Evolutionary conservation across 805 yeast species (phyloP), one percentile per base, ranked within the genome.

Genomic region (Babjeviella inositovora): DNA sequence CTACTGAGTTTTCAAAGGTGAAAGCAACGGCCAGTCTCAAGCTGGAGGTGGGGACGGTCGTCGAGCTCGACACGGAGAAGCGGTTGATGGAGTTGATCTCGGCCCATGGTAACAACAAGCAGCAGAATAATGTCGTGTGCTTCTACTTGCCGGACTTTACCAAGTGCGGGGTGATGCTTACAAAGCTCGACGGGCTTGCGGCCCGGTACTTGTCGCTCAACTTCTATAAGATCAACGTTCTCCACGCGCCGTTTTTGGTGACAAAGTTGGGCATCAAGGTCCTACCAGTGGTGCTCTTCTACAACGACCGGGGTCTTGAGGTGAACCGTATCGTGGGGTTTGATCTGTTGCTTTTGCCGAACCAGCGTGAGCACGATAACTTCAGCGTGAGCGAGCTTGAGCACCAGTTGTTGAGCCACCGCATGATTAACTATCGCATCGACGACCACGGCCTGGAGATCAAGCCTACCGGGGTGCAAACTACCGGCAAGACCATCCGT

Each of bases 241-340:
- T 54, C 17, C 48, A 61, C 18, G 76, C 85, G 2, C 84, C 92
- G 4, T 81, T 81, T 37, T 48, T 82, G 21, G 81, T 70, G 4
- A 47, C 67, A 3, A 70, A 67, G 37, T 54, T 82, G 18, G 50
- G 54, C 3, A 57, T 82, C 23, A 66, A 73, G 38, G 70, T 74
- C 7, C 51, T 81, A 5, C 94, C 94, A 1, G 72, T 70, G 32
- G 70, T 80, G 3, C 44, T 75, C 2, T 52, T 69, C 6, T 81
- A 72, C 37, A 50, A 47, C 8, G 50, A 61, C 17, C n/a, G n/a
- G n/a, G 85, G 85, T 1, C 44, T 56, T 20, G 87, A 77, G 34
- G 39, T 52, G 4, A 56, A 60, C 8, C 47, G 80, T 29, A 37
- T 79, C 5, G 58, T 79, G 5, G 94, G 94, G 5, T 73, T 81